Percentiles rank a stretch among this genome's conserved stretches.
Conservation (phyloP, 345 rosid species). For the Aquilaria malaccensis region DNA sequence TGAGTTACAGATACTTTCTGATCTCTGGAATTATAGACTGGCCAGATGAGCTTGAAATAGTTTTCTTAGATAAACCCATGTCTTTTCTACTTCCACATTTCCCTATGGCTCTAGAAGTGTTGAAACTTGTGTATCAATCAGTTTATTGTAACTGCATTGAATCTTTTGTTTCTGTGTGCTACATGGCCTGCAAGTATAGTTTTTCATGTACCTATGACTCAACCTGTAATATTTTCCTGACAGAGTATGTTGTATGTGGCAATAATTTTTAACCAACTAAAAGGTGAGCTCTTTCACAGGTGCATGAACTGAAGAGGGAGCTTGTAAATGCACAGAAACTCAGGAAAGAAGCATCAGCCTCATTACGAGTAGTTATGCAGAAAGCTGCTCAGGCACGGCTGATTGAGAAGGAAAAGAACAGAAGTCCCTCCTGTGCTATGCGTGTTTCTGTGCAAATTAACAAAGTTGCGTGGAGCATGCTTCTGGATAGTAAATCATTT, state of each 20-base stretch:
- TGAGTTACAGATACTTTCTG: no score
- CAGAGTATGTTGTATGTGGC: neutral
- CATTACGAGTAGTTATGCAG: slow-evolving; percentile 64
- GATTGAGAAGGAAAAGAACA: slow-evolving; percentile 88
- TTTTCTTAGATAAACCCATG: no score
- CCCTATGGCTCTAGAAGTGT: no score
- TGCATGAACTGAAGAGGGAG: slow-evolving; percentile 66
- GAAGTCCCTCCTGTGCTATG: slow-evolving; percentile 94
- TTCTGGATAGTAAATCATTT: slow-evolving; percentile 85
- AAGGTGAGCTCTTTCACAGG: slow-evolving; percentile 23
- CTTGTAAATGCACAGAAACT: slow-evolving; percentile 57
- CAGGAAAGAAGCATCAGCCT: slow-evolving; percentile 65
- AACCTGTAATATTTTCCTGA: neutral
- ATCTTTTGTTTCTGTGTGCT: no score
- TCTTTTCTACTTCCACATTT: no score
- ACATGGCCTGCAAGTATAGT: no score
- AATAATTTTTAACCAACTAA: neutral
- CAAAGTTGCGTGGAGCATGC: slow-evolving; percentile 91
- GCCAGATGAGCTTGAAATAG: no score
- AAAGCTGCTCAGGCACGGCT: slow-evolving; percentile 77
- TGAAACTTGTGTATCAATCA: neutral
- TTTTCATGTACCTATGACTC: neutral
- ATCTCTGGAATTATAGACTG: no score
- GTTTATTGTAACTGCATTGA: neutral
- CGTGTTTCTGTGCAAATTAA: slow-evolving; percentile 76